Evolutionary conservation across 768 basidiomycete genomes (phyloP).

Genomic region (Termitomyces sp.): DNA sequence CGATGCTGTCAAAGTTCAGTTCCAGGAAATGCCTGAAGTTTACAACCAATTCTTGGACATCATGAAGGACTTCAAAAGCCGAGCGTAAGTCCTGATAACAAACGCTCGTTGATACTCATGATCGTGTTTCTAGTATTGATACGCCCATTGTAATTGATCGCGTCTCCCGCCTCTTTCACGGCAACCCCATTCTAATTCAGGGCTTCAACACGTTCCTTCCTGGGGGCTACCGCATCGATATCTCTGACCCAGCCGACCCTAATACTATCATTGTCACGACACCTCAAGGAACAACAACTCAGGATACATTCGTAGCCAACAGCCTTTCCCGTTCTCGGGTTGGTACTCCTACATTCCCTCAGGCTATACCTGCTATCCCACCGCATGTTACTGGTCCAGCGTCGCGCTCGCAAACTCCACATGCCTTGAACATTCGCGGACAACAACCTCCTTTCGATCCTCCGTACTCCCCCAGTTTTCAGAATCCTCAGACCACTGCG

Average conservation of each 20-base stretch:
- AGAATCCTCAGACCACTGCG: slow-evolving; percentile 44
- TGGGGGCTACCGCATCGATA: slow-evolving; percentile 89
- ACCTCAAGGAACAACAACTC: slow-evolving; percentile 65
- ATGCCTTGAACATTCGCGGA: slow-evolving; percentile 34
- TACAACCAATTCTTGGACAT: slow-evolving; percentile 95
- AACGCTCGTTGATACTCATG: slow-evolving; percentile 4
- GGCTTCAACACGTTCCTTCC: slow-evolving; percentile 98
- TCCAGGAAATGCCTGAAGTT: slow-evolving; percentile 84
- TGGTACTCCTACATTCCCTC: slow-evolving; percentile 26
- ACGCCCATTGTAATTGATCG: slow-evolving; percentile 96
- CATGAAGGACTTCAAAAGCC: slow-evolving; percentile 99
- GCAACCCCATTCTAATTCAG: slow-evolving; percentile 85
- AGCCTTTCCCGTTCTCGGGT: slow-evolving; percentile 21
- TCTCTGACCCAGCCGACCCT: slow-evolving; percentile 67
- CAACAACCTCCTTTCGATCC: slow-evolving; percentile 31
- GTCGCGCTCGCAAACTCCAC: slow-evolving; percentile 54
- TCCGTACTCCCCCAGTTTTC: slow-evolving; percentile 39
- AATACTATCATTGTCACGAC: slow-evolving; percentile 80
- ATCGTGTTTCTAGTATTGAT: slow-evolving; percentile 64
- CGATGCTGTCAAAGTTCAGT: slow-evolving; percentile 91
- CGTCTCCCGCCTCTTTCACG: slow-evolving; percentile 88
- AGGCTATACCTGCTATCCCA: slow-evolving; percentile 22
- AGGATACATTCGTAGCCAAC: slow-evolving; percentile 41
- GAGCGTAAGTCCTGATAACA: slow-evolving; percentile 52
- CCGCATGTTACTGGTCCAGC: slow-evolving; percentile 30